Conservation (phyloP, 2,329 filamentous ascomycete species). For the Claviceps sp. region DNA sequence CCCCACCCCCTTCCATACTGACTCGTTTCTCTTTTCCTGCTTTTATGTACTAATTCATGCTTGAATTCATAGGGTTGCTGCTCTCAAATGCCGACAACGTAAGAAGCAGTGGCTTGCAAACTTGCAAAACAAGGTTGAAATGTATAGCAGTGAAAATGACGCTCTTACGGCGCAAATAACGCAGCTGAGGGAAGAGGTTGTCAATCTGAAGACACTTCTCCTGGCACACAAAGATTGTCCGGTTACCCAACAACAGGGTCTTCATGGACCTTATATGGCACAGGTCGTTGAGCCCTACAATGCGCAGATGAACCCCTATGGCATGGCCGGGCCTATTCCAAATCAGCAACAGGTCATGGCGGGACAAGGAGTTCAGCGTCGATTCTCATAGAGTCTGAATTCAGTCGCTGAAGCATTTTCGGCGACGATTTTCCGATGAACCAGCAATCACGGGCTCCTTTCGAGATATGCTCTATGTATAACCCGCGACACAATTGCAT, state of each 20-base stretch:
- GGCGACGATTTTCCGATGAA: neutral
- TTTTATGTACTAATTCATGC: neutral
- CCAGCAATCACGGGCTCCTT: neutral
- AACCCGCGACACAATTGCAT: neutral
- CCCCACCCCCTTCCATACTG: neutral
- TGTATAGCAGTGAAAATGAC: constrained; percentile 87
- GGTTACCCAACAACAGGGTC: constrained; percentile 68
- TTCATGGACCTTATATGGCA: constrained; percentile 45
- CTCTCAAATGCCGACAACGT: constrained; percentile 88
- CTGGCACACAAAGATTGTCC: constrained; percentile 94
- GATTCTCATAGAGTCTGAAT: constrained; percentile 37
- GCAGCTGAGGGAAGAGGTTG: constrained; percentile 78
- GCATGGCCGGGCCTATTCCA: constrained; percentile 39
- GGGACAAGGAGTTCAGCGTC: constrained; percentile 40
- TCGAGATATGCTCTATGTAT: neutral
- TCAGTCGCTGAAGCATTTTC: neutral
- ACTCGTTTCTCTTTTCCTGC: neutral
- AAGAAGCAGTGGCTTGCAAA: constrained; percentile 99
- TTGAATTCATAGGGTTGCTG: constrained; percentile 57
- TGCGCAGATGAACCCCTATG: constrained; percentile 45
- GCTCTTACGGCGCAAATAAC: constrained; percentile 71
- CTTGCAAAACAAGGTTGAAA: constrained; percentile 84
- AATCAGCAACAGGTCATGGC: constrained; percentile 40
- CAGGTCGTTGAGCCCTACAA: constrained; percentile 42
- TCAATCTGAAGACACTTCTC: constrained; percentile 84